A percentile compares a stretch with the other conserved stretches of the same genome.
These are phyloP conservation scores for Calonectria pseudoturangicola DNA, from an alignment of 2,329 filamentous ascomycete genomes.

Conservation along the genomic window DNA sequence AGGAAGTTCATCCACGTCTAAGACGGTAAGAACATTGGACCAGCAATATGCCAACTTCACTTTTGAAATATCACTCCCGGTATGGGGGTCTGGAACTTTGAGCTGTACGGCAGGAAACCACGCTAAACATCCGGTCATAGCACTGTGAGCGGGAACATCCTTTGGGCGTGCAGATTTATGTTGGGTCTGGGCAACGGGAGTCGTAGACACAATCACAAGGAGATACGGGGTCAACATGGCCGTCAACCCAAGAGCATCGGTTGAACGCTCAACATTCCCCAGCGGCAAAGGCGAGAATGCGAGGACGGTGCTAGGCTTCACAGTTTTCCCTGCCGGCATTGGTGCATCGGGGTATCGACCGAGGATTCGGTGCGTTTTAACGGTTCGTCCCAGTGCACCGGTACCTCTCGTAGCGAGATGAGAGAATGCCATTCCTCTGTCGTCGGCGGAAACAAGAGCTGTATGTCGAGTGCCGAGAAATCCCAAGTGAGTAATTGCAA, in stretches of 20 bases:
- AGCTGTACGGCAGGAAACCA: conserved; percentile 98
- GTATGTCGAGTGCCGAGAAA: conserved; percentile 96
- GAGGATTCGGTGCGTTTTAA: conserved; percentile 92
- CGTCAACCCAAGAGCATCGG: conserved; percentile 91
- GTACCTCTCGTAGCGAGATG: conserved; percentile 95
- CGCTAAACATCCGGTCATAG: conserved; percentile 93
- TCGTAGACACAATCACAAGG: conserved; percentile 97
- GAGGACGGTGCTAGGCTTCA: conserved; percentile 95
- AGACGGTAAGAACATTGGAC: conserved; percentile 96
- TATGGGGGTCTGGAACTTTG: conserved; percentile 82
- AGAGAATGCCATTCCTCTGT: conserved; percentile 97
- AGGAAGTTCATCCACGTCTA: conserved; percentile 87
- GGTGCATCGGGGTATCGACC: conserved; percentile 89
- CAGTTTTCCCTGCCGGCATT: conserved; percentile 76
- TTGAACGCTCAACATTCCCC: conserved; percentile 93
- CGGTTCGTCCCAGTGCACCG: conserved; percentile 87
- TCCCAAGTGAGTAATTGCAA: conserved; percentile 90
- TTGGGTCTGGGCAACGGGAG: conserved; percentile 95
- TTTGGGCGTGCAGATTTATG: conserved; percentile 95
- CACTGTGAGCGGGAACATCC: conserved; percentile 90
- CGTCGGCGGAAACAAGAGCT: conserved; percentile 94
- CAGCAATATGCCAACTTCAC: conserved; percentile 97
- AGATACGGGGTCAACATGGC: conserved; percentile 97
- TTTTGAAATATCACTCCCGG: conserved; percentile 81
- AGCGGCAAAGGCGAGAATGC: conserved; percentile 93